Evolutionary conservation across 208 protist genomes (phyloP), one percentile per base, ranked within the genome.

Genomic region (Lotmaria passim): DNA sequence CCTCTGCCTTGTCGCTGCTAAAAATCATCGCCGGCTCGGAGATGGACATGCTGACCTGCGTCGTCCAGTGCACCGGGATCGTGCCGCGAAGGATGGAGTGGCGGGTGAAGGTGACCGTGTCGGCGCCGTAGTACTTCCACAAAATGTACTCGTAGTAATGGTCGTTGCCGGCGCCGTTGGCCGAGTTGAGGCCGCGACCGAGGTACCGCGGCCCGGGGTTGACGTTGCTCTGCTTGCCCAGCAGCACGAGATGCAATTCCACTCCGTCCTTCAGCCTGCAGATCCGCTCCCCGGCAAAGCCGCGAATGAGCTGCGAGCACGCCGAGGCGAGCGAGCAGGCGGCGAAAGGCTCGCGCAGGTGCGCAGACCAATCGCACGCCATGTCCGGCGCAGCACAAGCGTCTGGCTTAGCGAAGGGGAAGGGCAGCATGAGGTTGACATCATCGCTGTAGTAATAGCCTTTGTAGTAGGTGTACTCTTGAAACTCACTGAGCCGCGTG

Each of bases 381-480:
- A 92, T 81, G 48, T 90, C 70, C 3, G 82, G 82, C 7, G 67
- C 38, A 38, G 68, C 43, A 2, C 63, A 64, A 15, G 28, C 41
- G 6, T 72, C 53, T 2, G 39, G 67, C 38, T 71, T 58, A 6
- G 61, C 68, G 78, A 94, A 96, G 1, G 91, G 91, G 59, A 96
- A 96, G 2, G 83, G 91, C 30, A 87, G 60, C 23, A 67, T 80
- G 24, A 96, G 41, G 44, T 96, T 76, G 7, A 78, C 82, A 33
- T 90, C 83, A 65, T 94, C 89, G 11, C 79, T 88, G 74, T 89
- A 96, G 70, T 88, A 96, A 67, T 93, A 94, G n/a, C 91, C 91
- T 21, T 81, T 83, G 62, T 79, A 68, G 76, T 86, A 85, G 1
- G 69, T 74, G 65, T 89, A 86, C 23, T 87, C 72, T 50, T 83